phyloP scores from a whole-genome alignment of 2,329 filamentous ascomycete genomes.

The Aplosporella prunicola region DNA sequence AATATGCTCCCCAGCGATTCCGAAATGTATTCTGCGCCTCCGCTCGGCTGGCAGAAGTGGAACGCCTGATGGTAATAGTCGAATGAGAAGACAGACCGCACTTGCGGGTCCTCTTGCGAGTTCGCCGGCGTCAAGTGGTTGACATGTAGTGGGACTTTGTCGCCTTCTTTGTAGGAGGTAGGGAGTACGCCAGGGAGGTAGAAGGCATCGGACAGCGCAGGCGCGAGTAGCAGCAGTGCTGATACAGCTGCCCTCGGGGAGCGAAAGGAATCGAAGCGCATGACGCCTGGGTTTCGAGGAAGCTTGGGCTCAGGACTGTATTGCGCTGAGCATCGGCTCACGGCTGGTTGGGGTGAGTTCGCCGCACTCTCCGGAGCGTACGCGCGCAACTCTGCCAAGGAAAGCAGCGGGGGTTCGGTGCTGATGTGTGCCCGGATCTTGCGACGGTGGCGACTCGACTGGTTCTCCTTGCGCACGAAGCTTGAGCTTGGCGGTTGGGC shows the following conservation, averaged over 20 bases:
- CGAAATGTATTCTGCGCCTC: slow-evolving; percentile 66
- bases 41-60: slow-evolving; percentile 75
- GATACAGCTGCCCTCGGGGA: slow-evolving; percentile 22
- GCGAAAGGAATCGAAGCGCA: slow-evolving; percentile 23
- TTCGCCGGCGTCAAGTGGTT: slow-evolving; percentile 86
- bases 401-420: neutral
- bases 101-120: slow-evolving; percentile 63
- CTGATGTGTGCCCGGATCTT: no score
- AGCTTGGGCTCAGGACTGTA: no score
- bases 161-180: slow-evolving; percentile 74
- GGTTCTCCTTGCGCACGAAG: no score
- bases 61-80: slow-evolving; percentile 90
- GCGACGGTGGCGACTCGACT: no score
- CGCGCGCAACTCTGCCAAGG: neutral
- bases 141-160: slow-evolving; percentile 77
- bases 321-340: slow-evolving; percentile 5
- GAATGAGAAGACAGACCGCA: slow-evolving; percentile 89
- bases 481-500: no score
- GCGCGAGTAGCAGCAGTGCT: slow-evolving; percentile 29
- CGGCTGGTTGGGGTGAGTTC: slow-evolving; percentile 8
- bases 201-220: slow-evolving; percentile 52
- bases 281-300: no score
- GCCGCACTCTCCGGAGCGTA: slow-evolving; percentile 2
- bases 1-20: slow-evolving; percentile 93
- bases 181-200: slow-evolving; percentile 95